These are phyloP conservation scores for Astrephomene gubernaculifera DNA, from an alignment of 139 green algal genomes.

Conservation along the genomic window DNA sequence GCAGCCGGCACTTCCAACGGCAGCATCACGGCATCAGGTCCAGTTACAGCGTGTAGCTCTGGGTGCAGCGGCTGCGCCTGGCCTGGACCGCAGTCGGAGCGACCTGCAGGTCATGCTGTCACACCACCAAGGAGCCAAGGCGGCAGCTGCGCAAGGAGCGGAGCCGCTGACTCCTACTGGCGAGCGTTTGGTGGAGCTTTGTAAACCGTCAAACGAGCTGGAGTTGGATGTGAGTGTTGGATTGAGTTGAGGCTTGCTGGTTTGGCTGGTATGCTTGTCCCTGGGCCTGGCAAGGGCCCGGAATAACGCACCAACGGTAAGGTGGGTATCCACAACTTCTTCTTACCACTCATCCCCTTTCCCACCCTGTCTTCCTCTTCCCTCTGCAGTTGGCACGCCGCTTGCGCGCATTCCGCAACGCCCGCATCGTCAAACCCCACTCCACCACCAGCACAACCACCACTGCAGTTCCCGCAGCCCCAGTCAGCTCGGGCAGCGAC, in stretches of 20 bases:
- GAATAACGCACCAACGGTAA: not conserved
- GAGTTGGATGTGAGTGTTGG: constrained; percentile 31
- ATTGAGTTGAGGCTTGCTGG: not conserved
- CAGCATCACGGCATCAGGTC: not conserved
- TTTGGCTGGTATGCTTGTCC: not conserved
- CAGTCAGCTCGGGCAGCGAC: not conserved
- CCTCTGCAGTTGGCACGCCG: not conserved
- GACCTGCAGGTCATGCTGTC: constrained; percentile 38
- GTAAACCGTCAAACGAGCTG: not conserved
- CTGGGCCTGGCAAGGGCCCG: not conserved
- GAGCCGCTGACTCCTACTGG: not conserved
- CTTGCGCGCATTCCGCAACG: constrained; percentile 18
- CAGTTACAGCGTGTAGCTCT: not conserved
- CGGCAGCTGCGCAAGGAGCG: not conserved
- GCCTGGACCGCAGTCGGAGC: constrained; percentile 7
- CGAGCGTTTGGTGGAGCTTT: not conserved
- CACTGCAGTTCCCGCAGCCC: not conserved
- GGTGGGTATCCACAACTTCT: not conserved
- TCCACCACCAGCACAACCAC: no score
- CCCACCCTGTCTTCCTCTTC: not conserved
- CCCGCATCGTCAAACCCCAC: not conserved
- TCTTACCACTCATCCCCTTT: not conserved
- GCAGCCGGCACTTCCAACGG: no score
- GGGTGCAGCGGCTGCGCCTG: not conserved
- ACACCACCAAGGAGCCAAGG: constrained; percentile 4